Evolutionary conservation across 2,329 filamentous ascomycete genomes (phyloP), one percentile per base, ranked within the genome.

Genomic region (Ilyonectria sp.): DNA sequence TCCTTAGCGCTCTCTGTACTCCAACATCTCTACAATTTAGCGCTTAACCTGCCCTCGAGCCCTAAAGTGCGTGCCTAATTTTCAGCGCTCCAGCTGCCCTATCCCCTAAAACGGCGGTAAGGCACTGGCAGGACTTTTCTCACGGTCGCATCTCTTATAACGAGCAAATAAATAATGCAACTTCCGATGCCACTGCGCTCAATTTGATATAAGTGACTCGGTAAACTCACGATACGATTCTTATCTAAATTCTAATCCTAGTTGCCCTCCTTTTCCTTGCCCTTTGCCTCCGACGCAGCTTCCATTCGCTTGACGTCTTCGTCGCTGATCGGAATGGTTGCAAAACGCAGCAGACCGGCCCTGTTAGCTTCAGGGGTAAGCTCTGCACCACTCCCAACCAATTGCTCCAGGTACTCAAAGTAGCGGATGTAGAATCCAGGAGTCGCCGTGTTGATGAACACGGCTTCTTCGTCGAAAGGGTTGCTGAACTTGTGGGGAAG

Each of bases 401-500:
- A 56, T 23, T 56, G 50, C 46, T 73, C 71, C 7, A 73, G 47
- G n/a, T 73, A 59, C 62, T 73, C 69, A 67, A 73, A 73, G 33
- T 73, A 73, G 7, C 69, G 69, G 10, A 75, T 70, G 43, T 72
- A 74, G 65, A 72, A 75, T 0, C 69, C 71, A 0, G 72, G 72
- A 1, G 72, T 72, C 11, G 65, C 69, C 0, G 72, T 73, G 62
- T 75, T 74, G 52, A 74, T 65, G 40, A 75, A 75, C 1, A 73
- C 61, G 7, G 72, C 72, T 46, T 75, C 72, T 11, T 72, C 71
- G 8, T 73, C 71, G 40, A 73, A 73, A 2, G 73, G 73, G 23
- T 75, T 75, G 65, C 72, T 74, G 52, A 75, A 75, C 50, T 65
- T 72, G 60, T 75, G 73, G 10, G 73, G 71, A 1, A 72, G 67